Base-by-base conservation (phyloP, 495 filamentous ascomycete species). In the Tuber calosporum region DNA sequence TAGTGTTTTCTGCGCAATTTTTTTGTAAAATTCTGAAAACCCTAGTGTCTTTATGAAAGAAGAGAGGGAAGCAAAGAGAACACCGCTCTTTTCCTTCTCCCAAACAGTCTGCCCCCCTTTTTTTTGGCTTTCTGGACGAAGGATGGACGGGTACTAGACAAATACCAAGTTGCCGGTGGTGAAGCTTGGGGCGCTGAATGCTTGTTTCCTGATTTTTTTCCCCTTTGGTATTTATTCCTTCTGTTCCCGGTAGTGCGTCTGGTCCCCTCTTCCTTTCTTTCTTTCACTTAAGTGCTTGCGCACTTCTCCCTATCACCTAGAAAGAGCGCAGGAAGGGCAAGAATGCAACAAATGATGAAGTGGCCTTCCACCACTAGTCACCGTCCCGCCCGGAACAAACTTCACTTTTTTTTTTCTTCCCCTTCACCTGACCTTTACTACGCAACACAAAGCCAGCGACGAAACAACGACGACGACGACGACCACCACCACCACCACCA, bases 181-280 rank as follows among this genome's bases (percentile, higher is more conserved):
- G 15, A 30, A 62, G 11, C 13, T 34, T 62, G 13, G 4, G 26
- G 15, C 11, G 53, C 17, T 34, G 26, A 62, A 62, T 34, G 53
- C 53, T 34, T 17, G 53, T 62, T 30, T 15, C 26, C 26, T 17
- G n/a, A n/a, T 15, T 30, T n/a, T 17, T 15, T 34, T 62, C 34
- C 30, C 26, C 53, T 26, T 62, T 62, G 53, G 53, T 62, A 62
- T 62, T 62, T 62, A 62, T 62, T 62, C 4, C 26, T 62, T 62
- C 26, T 17, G 26, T 17, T 30, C 53, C 53, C 13, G 53, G 26
- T 34, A 13, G 4, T 34, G 26, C 53, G 53, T 62, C 3, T 30
- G 13, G 15, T 13, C 19, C 53, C 26, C 30, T 62, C 26, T 15
- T 62, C 7, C 26, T 17, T 26, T 13, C 13, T 26, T 62, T 30